phyloP scores from a whole-genome alignment of 495 filamentous ascomycete species.

The Penicillium dipodomyicola region DNA sequence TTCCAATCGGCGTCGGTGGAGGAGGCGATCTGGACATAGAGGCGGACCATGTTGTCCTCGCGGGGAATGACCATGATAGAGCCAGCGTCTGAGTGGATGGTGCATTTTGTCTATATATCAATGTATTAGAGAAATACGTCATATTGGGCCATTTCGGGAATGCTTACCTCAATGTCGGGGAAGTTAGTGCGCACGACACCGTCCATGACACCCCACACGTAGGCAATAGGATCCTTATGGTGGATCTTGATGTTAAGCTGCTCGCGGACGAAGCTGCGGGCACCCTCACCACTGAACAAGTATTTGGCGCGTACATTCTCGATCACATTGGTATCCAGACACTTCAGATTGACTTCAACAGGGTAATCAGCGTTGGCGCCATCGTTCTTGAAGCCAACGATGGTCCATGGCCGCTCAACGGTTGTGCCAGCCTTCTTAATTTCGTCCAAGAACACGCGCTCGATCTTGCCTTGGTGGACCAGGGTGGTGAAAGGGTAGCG shows the following conservation, averaged over 20 bases:
- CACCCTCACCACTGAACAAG: constrained; percentile 63
- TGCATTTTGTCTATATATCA: constrained; percentile 80
- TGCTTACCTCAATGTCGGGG: constrained; percentile 69
- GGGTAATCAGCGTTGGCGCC: constrained; percentile 55
- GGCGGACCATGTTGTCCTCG: constrained; percentile 73
- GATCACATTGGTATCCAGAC: constrained; percentile 66
- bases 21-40: constrained; percentile 73
- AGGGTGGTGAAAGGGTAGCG: constrained; percentile 65
- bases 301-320: constrained; percentile 66
- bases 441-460: constrained; percentile 62
- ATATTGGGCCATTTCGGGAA: background rate
- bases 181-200: constrained; percentile 75
- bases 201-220: constrained; percentile 86
- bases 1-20: constrained; percentile 60
- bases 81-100: constrained; percentile 62
- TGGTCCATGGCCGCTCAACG: constrained; percentile 63
- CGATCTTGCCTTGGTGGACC: constrained; percentile 64
- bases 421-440: constrained; percentile 56
- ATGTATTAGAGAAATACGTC: constrained; percentile 19
- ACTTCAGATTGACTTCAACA: constrained; percentile 68
- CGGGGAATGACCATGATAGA: constrained; percentile 78
- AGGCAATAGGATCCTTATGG: constrained; percentile 62
- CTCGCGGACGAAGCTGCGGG: constrained; percentile 61
- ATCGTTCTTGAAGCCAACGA: constrained; percentile 58
- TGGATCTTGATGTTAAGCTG: constrained; percentile 57